These are phyloP conservation scores for Pisolithus marmoratus DNA, from an alignment of 768 basidiomycete species.

Conservation along the genomic window DNA sequence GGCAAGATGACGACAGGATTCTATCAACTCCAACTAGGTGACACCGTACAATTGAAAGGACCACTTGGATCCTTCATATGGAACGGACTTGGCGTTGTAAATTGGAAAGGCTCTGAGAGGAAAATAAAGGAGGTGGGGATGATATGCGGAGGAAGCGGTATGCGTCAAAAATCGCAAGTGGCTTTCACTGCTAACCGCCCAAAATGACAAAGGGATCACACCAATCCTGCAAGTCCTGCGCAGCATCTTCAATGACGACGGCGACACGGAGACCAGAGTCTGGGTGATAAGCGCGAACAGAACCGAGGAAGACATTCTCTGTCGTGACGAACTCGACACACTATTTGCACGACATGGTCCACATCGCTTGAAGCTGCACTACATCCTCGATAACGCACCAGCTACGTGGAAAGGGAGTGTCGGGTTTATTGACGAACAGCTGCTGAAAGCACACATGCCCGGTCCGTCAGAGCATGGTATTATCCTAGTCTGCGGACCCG, in stretches of 20 bases:
- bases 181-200: not conserved
- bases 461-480: constrained; percentile 32
- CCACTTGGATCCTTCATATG: constrained; percentile 55
- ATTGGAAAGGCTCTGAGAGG: constrained; percentile 31
- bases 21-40: constrained; percentile 42
- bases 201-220: constrained; percentile 37
- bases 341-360: constrained; percentile 24
- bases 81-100: constrained; percentile 36
- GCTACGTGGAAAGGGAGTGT: constrained; percentile 34
- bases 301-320: constrained; percentile 45
- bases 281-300: constrained; percentile 48
- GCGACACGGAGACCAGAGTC: constrained; percentile 33
- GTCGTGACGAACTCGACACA: constrained; percentile 41
- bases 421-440: constrained; percentile 36
- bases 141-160: constrained; percentile 54
- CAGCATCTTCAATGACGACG: constrained; percentile 36
- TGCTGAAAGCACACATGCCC: constrained; percentile 39
- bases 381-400: constrained; percentile 34
- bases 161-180: constrained; percentile 3
- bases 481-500: constrained; percentile 48
- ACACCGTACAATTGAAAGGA: constrained; percentile 51
- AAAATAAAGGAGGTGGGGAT: constrained; percentile 41
- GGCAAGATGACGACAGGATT: constrained; percentile 50
- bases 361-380: constrained; percentile 35
- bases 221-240: constrained; percentile 54